Evolutionary conservation across 176 grass and related monocot genomes (phyloP), one percentile per base, ranked within the genome.

Genomic region (Puccinellia tenuiflora): DNA sequence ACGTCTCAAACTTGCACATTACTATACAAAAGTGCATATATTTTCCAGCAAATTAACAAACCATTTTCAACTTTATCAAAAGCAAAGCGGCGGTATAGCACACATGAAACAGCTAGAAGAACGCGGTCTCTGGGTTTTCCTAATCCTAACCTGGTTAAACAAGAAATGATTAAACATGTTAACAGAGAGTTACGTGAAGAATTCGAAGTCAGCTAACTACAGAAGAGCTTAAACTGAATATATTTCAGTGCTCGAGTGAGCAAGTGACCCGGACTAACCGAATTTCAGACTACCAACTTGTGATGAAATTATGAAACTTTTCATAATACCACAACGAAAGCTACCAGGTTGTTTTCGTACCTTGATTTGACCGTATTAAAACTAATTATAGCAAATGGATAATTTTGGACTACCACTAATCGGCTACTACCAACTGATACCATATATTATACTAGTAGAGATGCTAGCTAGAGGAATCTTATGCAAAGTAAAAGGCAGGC

Each of bases 401-500:
- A 57, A 17, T 48, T 12, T 14, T 34, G 78, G 53, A 13, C 26
- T 82, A 78, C 20, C 64, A 35, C 84, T 79, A 78, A 45, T 79
- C 63, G 72, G 22, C 65, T 48, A 74, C 78, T 63, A 74, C 75
- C 54, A 67, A 88, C 59, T 28, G 45, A 87, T n/a, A 13, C 42
- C 42, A 12, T 35, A 73, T 45, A 79, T 60, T 65, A 65, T 64
- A 38, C 6, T 38, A 48, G 12, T 21, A 50, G 77, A 33, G 11
- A 48, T n/a, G 42, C 28, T 65, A 79, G 48, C 15, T 46, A 74
- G 39, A 48, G 79, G 79, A 86, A 83, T 90, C 75, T 86, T 79
- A 83, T 79, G 79, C 88, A 83, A 90, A 86, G 88, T 74, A 83
- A 40, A 47, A 77, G 83, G 38, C 42, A 85, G 70, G 70, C 77